A percentile compares a stretch with the other conserved stretches of the same genome.
Evolutionary conservation across 2,329 filamentous ascomycete species (phyloP).

Genomic region (Dendryphion nanum): DNA sequence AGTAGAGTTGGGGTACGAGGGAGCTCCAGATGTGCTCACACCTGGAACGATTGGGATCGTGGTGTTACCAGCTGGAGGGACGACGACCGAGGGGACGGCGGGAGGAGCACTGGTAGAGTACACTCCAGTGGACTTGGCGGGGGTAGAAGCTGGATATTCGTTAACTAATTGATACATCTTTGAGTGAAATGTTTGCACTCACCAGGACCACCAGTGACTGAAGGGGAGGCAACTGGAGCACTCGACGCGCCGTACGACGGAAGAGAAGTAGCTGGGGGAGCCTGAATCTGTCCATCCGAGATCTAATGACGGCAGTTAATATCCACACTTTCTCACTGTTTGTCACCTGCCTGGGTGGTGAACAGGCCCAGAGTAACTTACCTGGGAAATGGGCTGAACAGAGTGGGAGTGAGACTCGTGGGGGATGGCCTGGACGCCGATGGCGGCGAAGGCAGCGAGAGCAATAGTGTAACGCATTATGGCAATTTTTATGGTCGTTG

Average conservation of each 20-base stretch:
- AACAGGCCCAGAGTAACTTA: no score
- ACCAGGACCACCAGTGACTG: no score
- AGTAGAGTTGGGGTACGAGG: constrained; percentile 4
- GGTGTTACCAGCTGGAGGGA: background rate
- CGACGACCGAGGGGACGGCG: background rate
- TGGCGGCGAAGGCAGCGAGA: constrained; percentile 4
- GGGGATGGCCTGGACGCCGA: constrained; percentile 2
- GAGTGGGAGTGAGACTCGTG: constrained; percentile 1
- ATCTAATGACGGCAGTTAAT: no score
- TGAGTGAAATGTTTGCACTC: no score
- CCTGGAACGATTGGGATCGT: constrained; percentile 3
- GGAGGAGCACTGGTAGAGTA: background rate
- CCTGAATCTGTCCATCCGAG: constrained; percentile 39
- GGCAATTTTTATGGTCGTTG: background rate
- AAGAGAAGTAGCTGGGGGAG: constrained; percentile 9
- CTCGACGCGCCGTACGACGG: constrained; percentile 1
- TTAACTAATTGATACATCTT: no score
- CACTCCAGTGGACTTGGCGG: background rate
- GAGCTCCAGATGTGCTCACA: background rate
- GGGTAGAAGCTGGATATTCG: background rate
- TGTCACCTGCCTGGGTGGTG: no score
- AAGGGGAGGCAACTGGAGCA: constrained; percentile 16
- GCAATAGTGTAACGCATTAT: constrained; percentile 8
- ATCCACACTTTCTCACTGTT: no score
- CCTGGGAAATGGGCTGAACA: constrained; percentile 33